Evolutionary conservation across 805 yeast species (phyloP).

Genomic region (Candida odintsovae): DNA sequence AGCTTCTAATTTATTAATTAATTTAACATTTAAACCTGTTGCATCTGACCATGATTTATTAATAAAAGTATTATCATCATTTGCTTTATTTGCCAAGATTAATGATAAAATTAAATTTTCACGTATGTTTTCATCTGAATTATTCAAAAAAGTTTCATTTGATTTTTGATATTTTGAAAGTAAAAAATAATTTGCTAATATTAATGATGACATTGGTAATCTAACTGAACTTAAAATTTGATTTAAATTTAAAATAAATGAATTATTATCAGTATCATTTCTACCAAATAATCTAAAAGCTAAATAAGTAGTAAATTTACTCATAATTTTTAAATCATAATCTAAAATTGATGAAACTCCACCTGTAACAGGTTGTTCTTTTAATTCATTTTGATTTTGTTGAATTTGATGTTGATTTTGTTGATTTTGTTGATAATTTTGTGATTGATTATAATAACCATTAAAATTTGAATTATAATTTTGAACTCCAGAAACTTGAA

Average conservation of each 20-base stretch:
- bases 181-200: conserved; percentile 74
- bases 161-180: conserved; percentile 49
- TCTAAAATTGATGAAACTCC: conserved; percentile 77
- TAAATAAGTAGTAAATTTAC: conserved; percentile 73
- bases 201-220: conserved; percentile 74
- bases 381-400: too few species aligned
- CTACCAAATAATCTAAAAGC: conserved; percentile 63
- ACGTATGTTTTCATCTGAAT: conserved; percentile 36
- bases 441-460: conserved; percentile 3
- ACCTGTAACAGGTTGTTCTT: conserved; percentile 36
- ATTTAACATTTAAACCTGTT: conserved; percentile 63
- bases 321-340: conserved; percentile 73
- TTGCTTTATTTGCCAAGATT: conserved; percentile 85
- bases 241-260: conserved; percentile 53
- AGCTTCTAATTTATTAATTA: conserved; percentile 63
- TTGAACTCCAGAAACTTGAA: conserved; percentile 6
- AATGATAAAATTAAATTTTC: conserved; percentile 60
- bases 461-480: conserved; percentile 2
- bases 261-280: conserved; percentile 28
- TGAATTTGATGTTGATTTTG: conserved; percentile 10
- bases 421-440: conserved; percentile 3
- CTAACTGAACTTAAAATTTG: conserved; percentile 83
- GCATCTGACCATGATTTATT: conserved; percentile 95
- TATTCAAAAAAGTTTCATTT: conserved; percentile 27
- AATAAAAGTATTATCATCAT: conserved; percentile 94